A percentile compares a stretch with the other conserved stretches of the same genome.
Evolutionary conservation across 352 stramenopile species (phyloP).

Genomic region (Globisporangium yorkense): DNA sequence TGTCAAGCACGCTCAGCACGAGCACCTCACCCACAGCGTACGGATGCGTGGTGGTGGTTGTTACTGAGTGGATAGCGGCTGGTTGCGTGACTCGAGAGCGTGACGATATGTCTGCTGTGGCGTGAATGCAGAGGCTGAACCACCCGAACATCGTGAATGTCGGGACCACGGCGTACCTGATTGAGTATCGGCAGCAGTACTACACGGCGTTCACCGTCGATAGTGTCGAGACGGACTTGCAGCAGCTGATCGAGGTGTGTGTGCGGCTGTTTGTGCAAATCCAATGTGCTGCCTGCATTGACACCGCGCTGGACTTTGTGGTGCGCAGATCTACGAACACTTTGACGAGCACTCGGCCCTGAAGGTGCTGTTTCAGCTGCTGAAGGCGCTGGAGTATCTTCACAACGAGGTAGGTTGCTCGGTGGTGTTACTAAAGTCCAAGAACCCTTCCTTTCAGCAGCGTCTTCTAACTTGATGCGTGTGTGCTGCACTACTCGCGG

Average conservation of each 20-base stretch:
- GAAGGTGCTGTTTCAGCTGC: conserved; percentile 57
- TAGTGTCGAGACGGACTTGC: conserved; percentile 61
- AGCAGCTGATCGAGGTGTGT: conserved; percentile 64
- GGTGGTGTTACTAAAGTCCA: not conserved
- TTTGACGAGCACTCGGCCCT: conserved; percentile 59
- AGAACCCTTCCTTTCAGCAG: not conserved
- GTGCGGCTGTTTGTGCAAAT: not conserved
- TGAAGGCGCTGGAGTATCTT: conserved; percentile 65
- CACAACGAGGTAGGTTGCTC: conserved; percentile 51
- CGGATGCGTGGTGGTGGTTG: conserved; percentile 1
- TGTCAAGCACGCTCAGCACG: conserved; percentile 56
- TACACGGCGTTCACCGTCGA: conserved; percentile 79
- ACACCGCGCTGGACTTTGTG: not conserved
- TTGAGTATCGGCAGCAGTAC: conserved; percentile 59
- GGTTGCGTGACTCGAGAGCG: not conserved
- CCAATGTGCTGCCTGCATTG: not conserved
- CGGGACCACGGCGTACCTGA: conserved; percentile 46
- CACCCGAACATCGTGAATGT: conserved; percentile 67
- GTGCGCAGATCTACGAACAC: conserved; percentile 39
- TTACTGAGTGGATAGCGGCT: not conserved
- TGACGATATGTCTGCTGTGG: not conserved
- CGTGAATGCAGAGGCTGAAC: conserved; percentile 36
- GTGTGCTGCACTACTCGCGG: not conserved
- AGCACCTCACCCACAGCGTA: conserved; percentile 73
- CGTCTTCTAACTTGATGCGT: not conserved